A percentile compares a stretch with the other conserved stretches of the same genome.
Conservation (phyloP, 495 filamentous ascomycete species). For the Pseudotulostoma volvatum region DNA sequence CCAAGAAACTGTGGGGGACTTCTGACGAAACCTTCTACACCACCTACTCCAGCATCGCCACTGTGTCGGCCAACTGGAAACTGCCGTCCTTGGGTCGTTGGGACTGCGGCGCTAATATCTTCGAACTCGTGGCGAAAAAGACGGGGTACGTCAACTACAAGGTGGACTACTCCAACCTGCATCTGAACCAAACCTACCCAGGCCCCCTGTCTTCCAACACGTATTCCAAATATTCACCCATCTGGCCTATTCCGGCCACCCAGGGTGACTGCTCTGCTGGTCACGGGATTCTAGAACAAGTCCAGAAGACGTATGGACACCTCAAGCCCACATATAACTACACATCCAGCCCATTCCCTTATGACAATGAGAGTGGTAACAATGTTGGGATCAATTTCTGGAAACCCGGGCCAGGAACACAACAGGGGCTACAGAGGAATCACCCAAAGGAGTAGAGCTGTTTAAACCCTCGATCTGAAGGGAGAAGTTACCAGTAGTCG, state of each 20-base stretch:
- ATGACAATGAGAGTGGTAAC: conserved; percentile 15
- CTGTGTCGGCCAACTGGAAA: conserved; percentile 50
- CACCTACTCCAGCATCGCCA: conserved; percentile 53
- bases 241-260: conserved; percentile 28
- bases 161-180: conserved; percentile 26
- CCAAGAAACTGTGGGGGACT: conserved; percentile 38
- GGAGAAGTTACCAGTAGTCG: no score
- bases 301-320: conserved; percentile 24
- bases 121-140: conserved; percentile 40
- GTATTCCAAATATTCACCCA: conserved; percentile 18
- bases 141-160: conserved; percentile 39
- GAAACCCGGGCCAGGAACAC: no score
- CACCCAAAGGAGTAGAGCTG: no score
- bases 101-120: conserved; percentile 56
- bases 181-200: conserved; percentile 31
- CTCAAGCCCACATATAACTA: conserved; percentile 26
- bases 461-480: no score
- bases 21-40: conserved; percentile 52
- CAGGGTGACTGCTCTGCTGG: conserved; percentile 27
- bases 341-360: conserved; percentile 27
- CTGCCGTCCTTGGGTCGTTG: conserved; percentile 52
- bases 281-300: conserved; percentile 27
- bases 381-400: no score
- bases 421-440: no score
- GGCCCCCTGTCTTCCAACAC: conserved; percentile 26